Evolutionary conservation across 441 rosid genomes (phyloP), one percentile per base, ranked within the genome.

Genomic region (Euphorbia celastroides): DNA sequence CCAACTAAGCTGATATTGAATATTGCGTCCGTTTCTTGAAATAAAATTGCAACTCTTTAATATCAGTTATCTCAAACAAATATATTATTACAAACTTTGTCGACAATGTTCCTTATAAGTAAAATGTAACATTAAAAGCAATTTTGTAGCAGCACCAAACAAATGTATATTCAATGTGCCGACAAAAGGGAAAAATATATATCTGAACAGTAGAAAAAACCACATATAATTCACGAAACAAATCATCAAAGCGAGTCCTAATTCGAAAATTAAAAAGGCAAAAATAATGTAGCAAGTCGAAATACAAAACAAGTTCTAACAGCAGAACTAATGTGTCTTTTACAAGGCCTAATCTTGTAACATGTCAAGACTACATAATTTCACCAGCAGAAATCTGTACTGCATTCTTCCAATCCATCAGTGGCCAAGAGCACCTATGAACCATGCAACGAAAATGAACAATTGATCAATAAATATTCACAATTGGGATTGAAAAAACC

Each of bases 311-410:
- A 67, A 67, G 54, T 61, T 72, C 78, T 62, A 70, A 65, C 51
- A 68, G 73, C 72, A 72, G 69, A 66, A 54, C 60, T 38, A 50
- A 54, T 64, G 61, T 58, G 73, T 44, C 61, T 70, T 67, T 58
- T 70, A 66, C 72, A 72, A 19, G 46, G 38, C 52, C 64, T 36
- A 57, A 56, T 57, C 64, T 51, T 22, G 75, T 64, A 72, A 70
- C 23, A 62, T 36, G 57, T 54, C 60, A 65, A 64, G n/a, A 27
- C 71, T 42, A 48, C 46, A 44, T 22, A 25, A 56, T 30, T 61
- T 57, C 54, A 12, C 60, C 67, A 28, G 48, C 67, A n/a, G n/a
- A n/a, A n/a, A 44, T 27, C 64, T 8, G 7, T 38, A 17, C 4
- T 55, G 16, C 14, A 22, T 36, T 62, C 54, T 62, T 44, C 20